phyloP scores from a whole-genome alignment of 2,329 filamentous ascomycete genomes.

The Fonsecaea pugnacius region DNA sequence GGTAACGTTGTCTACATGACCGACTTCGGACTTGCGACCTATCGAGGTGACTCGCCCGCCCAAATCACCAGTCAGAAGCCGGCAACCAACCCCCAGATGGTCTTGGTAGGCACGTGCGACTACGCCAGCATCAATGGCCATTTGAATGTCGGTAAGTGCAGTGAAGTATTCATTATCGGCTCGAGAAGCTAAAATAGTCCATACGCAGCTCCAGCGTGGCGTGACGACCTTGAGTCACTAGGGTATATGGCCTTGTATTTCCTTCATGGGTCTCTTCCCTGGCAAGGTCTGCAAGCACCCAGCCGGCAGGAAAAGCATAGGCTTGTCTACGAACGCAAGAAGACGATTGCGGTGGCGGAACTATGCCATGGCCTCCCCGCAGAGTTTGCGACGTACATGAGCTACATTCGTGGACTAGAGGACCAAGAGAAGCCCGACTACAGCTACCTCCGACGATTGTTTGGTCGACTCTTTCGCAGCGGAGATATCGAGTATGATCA shows the following conservation, averaged over 20 bases:
- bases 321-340: slow-evolving; percentile 36
- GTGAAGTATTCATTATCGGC: slow-evolving; percentile 21
- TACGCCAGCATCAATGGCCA: slow-evolving; percentile 34
- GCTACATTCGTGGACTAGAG: slow-evolving; percentile 28
- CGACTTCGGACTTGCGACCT: slow-evolving; percentile 5
- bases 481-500: slow-evolving; percentile 34
- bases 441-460: slow-evolving; percentile 31
- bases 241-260: too few relatives aligned
- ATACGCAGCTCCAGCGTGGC: slow-evolving; percentile 13
- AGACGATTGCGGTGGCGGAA: slow-evolving; percentile 31
- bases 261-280: slow-evolving; percentile 39
- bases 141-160: slow-evolving; percentile 28
- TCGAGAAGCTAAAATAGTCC: slow-evolving; percentile 16
- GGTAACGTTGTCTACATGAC: slow-evolving; percentile 39
- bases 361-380: slow-evolving; percentile 35
- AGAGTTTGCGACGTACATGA: slow-evolving; percentile 36
- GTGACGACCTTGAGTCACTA: slow-evolving; percentile 2
- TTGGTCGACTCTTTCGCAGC: slow-evolving; percentile 32
- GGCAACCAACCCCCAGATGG: slow-evolving; percentile 7
- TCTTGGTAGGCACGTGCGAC: slow-evolving; percentile 35
- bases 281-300: slow-evolving; percentile 69
- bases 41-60: too few relatives aligned
- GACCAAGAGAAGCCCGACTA: slow-evolving; percentile 35
- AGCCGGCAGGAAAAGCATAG: slow-evolving; percentile 20
- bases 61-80: slow-evolving; percentile 28